A percentile compares a stretch with the other conserved stretches of the same genome.
Conservation (phyloP, 352 stramenopile genomes). For the Albugo candida region DNA sequence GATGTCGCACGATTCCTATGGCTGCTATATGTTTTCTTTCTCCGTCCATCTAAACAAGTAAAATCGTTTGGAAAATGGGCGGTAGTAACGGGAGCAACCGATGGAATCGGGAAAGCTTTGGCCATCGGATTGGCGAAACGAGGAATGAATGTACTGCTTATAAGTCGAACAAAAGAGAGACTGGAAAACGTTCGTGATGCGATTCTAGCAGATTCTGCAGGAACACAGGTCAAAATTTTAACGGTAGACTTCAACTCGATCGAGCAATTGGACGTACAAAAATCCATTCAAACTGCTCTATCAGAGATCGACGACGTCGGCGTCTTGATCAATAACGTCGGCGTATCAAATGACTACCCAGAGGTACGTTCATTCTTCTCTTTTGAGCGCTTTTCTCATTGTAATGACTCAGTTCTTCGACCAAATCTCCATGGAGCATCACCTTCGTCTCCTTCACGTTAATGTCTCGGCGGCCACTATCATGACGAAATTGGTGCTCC, state of each 20-base stretch:
- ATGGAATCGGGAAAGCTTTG: slow-evolving; percentile 83
- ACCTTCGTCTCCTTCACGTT: slow-evolving; percentile 83
- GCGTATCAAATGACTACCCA: slow-evolving; percentile 95
- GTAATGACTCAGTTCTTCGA: slow-evolving; percentile 80
- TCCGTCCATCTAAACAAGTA: slow-evolving; percentile 86
- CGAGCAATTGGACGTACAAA: slow-evolving; percentile 43
- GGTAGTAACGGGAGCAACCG: slow-evolving; percentile 93
- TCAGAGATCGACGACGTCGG: slow-evolving; percentile 84
- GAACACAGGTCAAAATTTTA: slow-evolving; percentile 69
- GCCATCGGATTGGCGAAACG: slow-evolving; percentile 92
- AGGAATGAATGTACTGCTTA: slow-evolving; percentile 93
- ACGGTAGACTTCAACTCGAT: slow-evolving; percentile 91
- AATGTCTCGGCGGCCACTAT: slow-evolving; percentile 56
- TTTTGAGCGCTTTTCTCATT: background rate
- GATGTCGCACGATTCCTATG: slow-evolving; percentile 26
- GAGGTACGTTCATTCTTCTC: slow-evolving; percentile 13
- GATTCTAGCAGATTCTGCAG: slow-evolving; percentile 85
- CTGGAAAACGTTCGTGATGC: slow-evolving; percentile 86
- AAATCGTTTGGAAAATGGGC: slow-evolving; percentile 93
- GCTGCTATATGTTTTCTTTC: slow-evolving; percentile 72
- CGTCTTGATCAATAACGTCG: slow-evolving; percentile 99
- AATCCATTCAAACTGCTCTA: slow-evolving; percentile 26
- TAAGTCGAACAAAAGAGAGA: slow-evolving; percentile 93
- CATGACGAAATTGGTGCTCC: slow-evolving; percentile 76
- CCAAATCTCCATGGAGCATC: slow-evolving; percentile 86